A percentile compares a stretch with the other conserved stretches of the same genome.
These are phyloP conservation scores for Pichia insulana DNA, from an alignment of 805 yeast genomes.

Conservation along the genomic window DNA sequence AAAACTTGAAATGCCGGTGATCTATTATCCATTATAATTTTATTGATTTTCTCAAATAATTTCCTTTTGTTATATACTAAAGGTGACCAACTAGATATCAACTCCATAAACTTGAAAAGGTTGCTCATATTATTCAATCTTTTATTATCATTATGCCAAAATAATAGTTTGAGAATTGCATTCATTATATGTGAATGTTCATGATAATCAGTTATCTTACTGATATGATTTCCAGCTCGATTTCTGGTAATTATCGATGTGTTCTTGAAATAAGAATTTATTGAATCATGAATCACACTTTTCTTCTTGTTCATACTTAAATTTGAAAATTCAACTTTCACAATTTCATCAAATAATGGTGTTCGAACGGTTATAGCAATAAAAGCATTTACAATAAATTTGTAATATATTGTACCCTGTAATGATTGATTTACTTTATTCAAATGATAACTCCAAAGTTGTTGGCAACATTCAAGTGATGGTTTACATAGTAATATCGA, in stretches of 20 bases:
- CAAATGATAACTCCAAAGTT: conserved; percentile 4
- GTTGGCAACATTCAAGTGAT: neutral
- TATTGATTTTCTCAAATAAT: conserved; percentile 1
- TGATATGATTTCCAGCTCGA: conserved; percentile 8
- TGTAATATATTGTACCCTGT: conserved; percentile 1
- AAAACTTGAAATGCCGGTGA: neutral
- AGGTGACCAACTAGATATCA: conserved; percentile 5
- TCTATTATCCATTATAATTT: neutral
- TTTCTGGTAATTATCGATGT: conserved; percentile 2
- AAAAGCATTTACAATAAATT: neutral
- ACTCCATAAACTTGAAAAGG: conserved; percentile 5
- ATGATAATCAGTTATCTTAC: conserved; percentile 1
- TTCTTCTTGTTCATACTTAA: conserved; percentile 5
- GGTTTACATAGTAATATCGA: conserved; percentile 1
- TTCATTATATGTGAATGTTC: conserved; percentile 8
- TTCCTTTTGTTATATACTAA: conserved; percentile 1
- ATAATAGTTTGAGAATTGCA: neutral
- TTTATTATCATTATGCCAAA: neutral
- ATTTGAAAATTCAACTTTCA: conserved; percentile 8
- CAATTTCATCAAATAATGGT: neutral
- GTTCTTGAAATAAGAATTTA: neutral
- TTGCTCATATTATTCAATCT: conserved; percentile 1
- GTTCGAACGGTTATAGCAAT: neutral
- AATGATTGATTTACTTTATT: neutral
- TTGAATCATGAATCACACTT: neutral